phyloP scores from a whole-genome alignment of 805 yeast species.

The Cyberlindnera americana region DNA sequence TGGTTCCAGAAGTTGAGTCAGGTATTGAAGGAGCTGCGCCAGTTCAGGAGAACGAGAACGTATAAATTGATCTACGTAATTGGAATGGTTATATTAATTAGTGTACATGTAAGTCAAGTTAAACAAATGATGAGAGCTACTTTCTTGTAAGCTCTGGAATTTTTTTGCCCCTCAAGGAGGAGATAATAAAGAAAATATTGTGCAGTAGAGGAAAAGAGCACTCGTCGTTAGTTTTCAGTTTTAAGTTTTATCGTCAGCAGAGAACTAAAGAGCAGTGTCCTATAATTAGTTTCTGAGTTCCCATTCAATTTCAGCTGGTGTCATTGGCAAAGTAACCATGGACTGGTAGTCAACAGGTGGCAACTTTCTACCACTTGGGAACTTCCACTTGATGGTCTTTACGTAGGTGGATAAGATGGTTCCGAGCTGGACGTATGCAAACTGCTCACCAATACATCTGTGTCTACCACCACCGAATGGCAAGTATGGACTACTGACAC shows the following conservation, averaged over 20 bases:
- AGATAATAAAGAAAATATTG: background rate
- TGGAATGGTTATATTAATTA: too few species aligned
- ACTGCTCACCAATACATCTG: slow-evolving; percentile 98
- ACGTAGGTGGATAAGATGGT: slow-evolving; percentile 73
- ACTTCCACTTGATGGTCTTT: slow-evolving; percentile 73
- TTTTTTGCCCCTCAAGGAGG: background rate
- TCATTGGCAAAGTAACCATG: slow-evolving; percentile 89
- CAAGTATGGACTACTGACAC: slow-evolving; percentile 91
- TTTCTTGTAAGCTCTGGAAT: too few species aligned
- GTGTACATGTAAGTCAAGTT: too few species aligned
- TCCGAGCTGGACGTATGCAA: slow-evolving; percentile 92
- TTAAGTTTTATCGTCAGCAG: background rate
- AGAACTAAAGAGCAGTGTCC: background rate
- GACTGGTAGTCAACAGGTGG: slow-evolving; percentile 78
- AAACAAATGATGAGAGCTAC: too few species aligned
- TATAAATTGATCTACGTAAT: too few species aligned
- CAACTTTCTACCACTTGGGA: slow-evolving; percentile 49
- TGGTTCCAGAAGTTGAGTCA: too few species aligned
- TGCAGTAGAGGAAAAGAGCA: background rate
- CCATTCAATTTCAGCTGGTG: slow-evolving; percentile 72
- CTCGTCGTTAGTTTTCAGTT: too few species aligned
- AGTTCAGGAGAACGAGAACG: too few species aligned
- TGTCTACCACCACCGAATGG: slow-evolving; percentile 99
- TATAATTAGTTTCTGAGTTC: slow-evolving; percentile 48
- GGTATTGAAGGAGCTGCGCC: too few species aligned